phyloP scores from a whole-genome alignment of 2,329 filamentous ascomycete genomes.

The Trichoderma endophyticum region DNA sequence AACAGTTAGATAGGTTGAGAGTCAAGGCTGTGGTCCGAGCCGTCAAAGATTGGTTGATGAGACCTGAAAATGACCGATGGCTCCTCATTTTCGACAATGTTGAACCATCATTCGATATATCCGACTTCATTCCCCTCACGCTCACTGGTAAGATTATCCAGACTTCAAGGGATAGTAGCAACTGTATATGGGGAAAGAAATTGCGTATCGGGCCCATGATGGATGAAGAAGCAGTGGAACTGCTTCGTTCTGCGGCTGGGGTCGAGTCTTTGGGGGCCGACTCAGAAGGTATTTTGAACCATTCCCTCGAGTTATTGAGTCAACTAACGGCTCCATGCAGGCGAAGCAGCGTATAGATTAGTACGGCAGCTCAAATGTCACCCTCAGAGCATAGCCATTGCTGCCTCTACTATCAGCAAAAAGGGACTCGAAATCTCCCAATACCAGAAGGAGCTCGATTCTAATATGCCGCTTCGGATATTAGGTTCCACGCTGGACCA shows the following conservation, averaged over 20 bases:
- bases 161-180: constrained; percentile 24
- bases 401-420: constrained; percentile 25
- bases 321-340: constrained; percentile 13
- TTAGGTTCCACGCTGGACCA: constrained; percentile 26
- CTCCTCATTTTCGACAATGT: constrained; percentile 28
- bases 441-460: constrained; percentile 20
- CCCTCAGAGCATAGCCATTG: constrained; percentile 23
- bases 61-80: constrained; percentile 26
- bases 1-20: constrained; percentile 24
- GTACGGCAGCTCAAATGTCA: constrained; percentile 23
- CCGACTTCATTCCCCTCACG: constrained; percentile 27
- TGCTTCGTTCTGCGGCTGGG: constrained; percentile 21
- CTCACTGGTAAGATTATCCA: constrained; percentile 27
- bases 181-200: constrained; percentile 25
- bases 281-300: constrained; percentile 19
- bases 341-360: constrained; percentile 21
- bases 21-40: constrained; percentile 27
- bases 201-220: constrained; percentile 24
- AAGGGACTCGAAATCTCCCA: constrained; percentile 21
- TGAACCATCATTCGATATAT: constrained; percentile 26
- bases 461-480: constrained; percentile 17
- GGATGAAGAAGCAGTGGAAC: constrained; percentile 22
- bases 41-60: constrained; percentile 29
- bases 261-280: neutral
- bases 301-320: neutral